Percentiles rank a stretch among this genome's conserved stretches.
These are phyloP conservation scores for Diaporthe australafricana DNA, from an alignment of 2,329 filamentous ascomycete species.

Conservation along the genomic window DNA sequence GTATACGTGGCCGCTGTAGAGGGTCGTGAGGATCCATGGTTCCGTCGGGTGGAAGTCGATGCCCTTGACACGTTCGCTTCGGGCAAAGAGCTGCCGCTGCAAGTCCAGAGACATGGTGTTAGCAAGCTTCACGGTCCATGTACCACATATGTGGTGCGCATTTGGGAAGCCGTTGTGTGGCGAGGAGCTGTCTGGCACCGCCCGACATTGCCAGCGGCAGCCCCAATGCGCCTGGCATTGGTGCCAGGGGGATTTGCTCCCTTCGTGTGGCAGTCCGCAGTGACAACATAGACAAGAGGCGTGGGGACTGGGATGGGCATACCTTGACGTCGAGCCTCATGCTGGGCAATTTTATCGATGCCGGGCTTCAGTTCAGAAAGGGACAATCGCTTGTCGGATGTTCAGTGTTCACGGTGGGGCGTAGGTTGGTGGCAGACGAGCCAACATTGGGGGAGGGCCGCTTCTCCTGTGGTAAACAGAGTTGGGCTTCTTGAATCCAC, in stretches of 20 bases:
- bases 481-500: not conserved
- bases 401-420: slow-evolving; percentile 27
- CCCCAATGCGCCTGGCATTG: not conserved
- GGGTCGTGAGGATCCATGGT: slow-evolving; percentile 39
- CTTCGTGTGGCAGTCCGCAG: not conserved
- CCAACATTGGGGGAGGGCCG: slow-evolving; percentile 23
- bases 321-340: slow-evolving; percentile 45
- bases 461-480: slow-evolving; percentile 8
- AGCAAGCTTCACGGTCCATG: slow-evolving; percentile 39
- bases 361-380: not conserved
- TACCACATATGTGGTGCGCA: not conserved
- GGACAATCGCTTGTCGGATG: slow-evolving; percentile 17
- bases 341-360: slow-evolving; percentile 36
- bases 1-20: slow-evolving; percentile 85
- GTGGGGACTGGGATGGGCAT: not conserved
- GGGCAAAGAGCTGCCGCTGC: slow-evolving; percentile 84
- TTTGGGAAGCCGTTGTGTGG: not conserved
- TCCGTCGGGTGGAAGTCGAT: slow-evolving; percentile 98
- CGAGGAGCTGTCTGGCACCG: not conserved
- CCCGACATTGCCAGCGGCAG: not conserved
- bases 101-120: slow-evolving; percentile 49
- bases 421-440: slow-evolving; percentile 26
- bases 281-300: not conserved
- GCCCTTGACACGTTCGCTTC: slow-evolving; percentile 95
- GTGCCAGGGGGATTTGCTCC: not conserved